Evolutionary conservation across 257 asterid species (phyloP), one percentile per base, ranked within the genome.

Genomic region (Pogostemon cablin): DNA sequence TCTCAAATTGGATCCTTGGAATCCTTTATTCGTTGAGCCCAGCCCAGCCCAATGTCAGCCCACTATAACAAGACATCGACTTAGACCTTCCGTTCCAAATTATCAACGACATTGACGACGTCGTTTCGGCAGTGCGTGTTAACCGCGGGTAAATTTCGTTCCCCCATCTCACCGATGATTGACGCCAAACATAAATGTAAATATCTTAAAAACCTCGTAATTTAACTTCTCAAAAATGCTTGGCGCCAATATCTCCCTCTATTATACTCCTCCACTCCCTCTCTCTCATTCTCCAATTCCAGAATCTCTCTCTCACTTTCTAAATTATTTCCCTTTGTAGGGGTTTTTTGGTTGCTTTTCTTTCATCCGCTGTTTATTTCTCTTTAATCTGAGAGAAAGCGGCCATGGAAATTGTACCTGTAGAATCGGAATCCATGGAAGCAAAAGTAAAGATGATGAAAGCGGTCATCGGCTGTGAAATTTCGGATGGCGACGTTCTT

Each of bases 341-440:
- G 32, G 3, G 2, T 1, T 5, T 44, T 65, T 40, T 9, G 9
- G 40, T 40, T 25, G 32, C 50, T 39, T 5, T 37, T 7, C 10
- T 63, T 58, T 1, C 54, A 7, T 37, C 59, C 7, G 3, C 41
- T 49, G 57, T 5, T 9, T 54, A 44, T 43, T 38, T 42, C 34
- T 17, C 41, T 41, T 10, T 34, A 32, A 39, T 8, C 17, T 0
- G 15, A 42, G 65, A 37, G 56, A 15, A 20, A 53, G 53, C 55
- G 47, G 72, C 70, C 32, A 76, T 79, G 84, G 83, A 76, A 39
- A 9, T 53, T 17, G 61, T 61, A 8, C 40, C 49, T 17, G 44
- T 34, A 47, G 78, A 78, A 53, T 11, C 71, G 9, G 82, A 69
- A 65, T 44, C 74, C n/a, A 66, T 55, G 80, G 82, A 72, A 73